Base-by-base conservation (phyloP, 208 protist genomes). In the Angomonas deanei region DNA sequence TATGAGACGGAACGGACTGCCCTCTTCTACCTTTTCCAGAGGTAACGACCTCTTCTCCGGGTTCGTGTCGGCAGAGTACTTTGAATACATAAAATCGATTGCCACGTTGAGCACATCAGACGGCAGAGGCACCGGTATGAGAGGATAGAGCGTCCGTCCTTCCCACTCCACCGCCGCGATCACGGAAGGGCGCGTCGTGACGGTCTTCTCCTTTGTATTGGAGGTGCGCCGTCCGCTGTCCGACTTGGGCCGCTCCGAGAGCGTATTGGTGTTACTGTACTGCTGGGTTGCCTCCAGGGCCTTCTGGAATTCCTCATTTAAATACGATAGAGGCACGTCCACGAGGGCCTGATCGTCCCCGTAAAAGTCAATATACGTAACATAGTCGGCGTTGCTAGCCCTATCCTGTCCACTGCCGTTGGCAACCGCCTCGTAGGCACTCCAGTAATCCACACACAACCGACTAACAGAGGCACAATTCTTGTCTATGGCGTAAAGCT, bases 381-480 rank as follows among this genome's bases (percentile, higher is more conserved):
- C 27, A 11, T 17, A 4, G 23, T 5, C 17, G 19, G 13, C 42
- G 8, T n/a, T n/a, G n/a, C n/a, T n/a, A n/a, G n/a, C n/a, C n/a
- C n/a, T n/a, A n/a, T n/a, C n/a, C n/a, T n/a, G n/a, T n/a, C n/a
- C n/a, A n/a, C n/a, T n/a, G n/a, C n/a, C 53, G 42, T 42, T 49
- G 31, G 70, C 42, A 2, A 71, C 49, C 11, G 28, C 49, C 26
- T 70, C 61, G 69, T 74, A 71, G n/a, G 66, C 10, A 19, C 72
- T 42, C 52, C 81, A 39, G 30, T 53, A 28, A 2, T 70, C 61
- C 15, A 59, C 70, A 47, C 76, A 87, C 38, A 61, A 66, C 0
- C 27, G 50, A 68, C 86, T 92, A 19, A 87, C 71, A 4, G 76
- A 66, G 0, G 80, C 82, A 47, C 82, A 89, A 71, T 92, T 92